A percentile compares a stretch with the other conserved stretches of the same genome.
Evolutionary conservation across 148 eudicot species (phyloP).

Genomic region (Arbutus unedo): DNA sequence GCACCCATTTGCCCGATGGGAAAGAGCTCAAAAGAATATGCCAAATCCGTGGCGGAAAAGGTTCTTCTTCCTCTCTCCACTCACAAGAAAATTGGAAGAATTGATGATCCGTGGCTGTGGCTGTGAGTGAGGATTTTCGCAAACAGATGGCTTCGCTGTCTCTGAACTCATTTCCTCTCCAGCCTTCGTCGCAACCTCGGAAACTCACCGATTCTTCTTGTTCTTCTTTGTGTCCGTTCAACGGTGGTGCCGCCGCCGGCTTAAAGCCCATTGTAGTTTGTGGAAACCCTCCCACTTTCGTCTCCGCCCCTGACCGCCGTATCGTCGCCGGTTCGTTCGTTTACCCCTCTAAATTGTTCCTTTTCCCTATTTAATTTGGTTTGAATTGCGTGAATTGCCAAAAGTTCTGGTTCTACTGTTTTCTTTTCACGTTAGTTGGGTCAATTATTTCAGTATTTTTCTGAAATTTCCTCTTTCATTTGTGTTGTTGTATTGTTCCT

Average conservation of each 20-base stretch:
- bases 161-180: slow-evolving; percentile 29
- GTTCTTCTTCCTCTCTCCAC: not conserved
- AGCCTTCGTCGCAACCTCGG: slow-evolving; percentile 26
- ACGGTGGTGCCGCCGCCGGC: not conserved
- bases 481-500: too few relatives aligned
- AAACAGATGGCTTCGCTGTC: slow-evolving; percentile 31
- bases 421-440: not conserved
- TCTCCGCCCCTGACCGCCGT: slow-evolving; percentile 85
- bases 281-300: slow-evolving; percentile 78
- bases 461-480: not conserved
- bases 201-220: slow-evolving; percentile 18
- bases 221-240: slow-evolving; percentile 6
- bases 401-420: not conserved
- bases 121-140: not conserved
- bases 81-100: not conserved
- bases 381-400: not conserved
- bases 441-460: not conserved
- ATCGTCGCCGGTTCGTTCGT: slow-evolving; percentile 66
- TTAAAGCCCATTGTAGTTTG: slow-evolving; percentile 62
- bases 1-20: not conserved
- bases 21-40: not conserved
- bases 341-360: not conserved
- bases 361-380: not conserved
- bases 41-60: not conserved
- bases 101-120: slow-evolving; percentile 13